Evolutionary conservation across 108 stramenopile genomes (phyloP).

Genomic region (Pseudonitzschia delicatissima): DNA sequence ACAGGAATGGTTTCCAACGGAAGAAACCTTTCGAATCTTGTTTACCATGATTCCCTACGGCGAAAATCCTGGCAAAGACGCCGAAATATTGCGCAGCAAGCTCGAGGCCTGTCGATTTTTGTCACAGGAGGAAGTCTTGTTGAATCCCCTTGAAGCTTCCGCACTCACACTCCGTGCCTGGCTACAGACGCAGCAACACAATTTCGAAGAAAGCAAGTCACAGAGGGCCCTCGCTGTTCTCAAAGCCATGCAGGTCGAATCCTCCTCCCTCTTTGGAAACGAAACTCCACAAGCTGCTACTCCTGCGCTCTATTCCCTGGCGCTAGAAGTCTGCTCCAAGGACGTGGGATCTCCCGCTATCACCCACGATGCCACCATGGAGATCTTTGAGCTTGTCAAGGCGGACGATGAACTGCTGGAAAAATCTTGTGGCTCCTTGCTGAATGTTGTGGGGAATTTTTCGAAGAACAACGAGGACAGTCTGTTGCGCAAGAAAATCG

Average conservation of each 20-base stretch:
- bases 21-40: slow-evolving; percentile 19
- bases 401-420: slow-evolving; percentile 1
- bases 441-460: background rate
- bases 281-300: too few species aligned
- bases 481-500: background rate
- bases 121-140: too few species aligned
- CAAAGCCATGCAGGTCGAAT: too few species aligned
- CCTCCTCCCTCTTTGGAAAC: too few species aligned
- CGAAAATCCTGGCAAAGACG: slow-evolving; percentile 13
- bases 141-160: slow-evolving; percentile 1
- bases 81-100: slow-evolving; percentile 13
- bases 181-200: too few species aligned
- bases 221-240: too few species aligned
- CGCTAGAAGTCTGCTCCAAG: slow-evolving; percentile 17
- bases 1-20: slow-evolving; percentile 25
- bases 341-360: background rate
- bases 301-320: slow-evolving; percentile 7
- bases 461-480: background rate
- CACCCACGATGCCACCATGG: slow-evolving; percentile 5
- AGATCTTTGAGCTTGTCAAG: slow-evolving; percentile 12
- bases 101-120: slow-evolving; percentile 21
- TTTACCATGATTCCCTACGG: slow-evolving; percentile 14
- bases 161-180: slow-evolving; percentile 22
- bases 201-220: too few species aligned
- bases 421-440: background rate